These are phyloP conservation scores for Dothideomycetidae sp. DNA, from an alignment of 2,329 filamentous ascomycete species.

Conservation along the genomic window DNA sequence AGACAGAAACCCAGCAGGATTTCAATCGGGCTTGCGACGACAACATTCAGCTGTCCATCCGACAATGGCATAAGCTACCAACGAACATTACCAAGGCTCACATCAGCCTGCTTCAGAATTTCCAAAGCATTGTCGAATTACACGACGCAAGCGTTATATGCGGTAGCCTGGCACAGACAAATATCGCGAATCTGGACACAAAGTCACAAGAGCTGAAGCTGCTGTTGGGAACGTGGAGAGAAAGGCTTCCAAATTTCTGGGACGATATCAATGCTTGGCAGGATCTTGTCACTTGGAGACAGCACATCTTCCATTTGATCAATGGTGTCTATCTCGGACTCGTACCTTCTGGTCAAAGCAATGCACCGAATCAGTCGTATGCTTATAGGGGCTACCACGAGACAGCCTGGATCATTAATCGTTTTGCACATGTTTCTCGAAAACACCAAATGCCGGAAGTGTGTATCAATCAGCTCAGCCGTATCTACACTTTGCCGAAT, in stretches of 20 bases:
- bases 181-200: conserved; percentile 67
- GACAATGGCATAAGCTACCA: conserved; percentile 98
- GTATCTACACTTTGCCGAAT: conserved; percentile 96
- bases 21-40: conserved; percentile 90
- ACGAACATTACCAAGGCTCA: conserved; percentile 87
- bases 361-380: conserved; percentile 78
- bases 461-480: conserved; percentile 90
- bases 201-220: conserved; percentile 95
- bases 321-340: conserved; percentile 84
- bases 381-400: conserved; percentile 97
- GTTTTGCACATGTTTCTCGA: conserved; percentile 91
- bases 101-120: conserved; percentile 87
- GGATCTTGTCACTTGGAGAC: conserved; percentile 97
- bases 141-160: conserved; percentile 97
- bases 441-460: conserved; percentile 96
- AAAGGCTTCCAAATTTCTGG: conserved; percentile 93
- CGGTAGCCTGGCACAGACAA: conserved; percentile 75
- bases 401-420: conserved; percentile 99
- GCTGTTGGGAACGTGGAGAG: conserved; percentile 85
- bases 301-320: conserved; percentile 96
- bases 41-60: conserved; percentile 88
- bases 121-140: conserved; percentile 92
- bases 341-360: conserved; percentile 57
- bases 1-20: conserved; percentile 64
- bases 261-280: conserved; percentile 99